Conservation (phyloP, 2,329 filamentous ascomycete genomes). For the Monilinia laxa region DNA sequence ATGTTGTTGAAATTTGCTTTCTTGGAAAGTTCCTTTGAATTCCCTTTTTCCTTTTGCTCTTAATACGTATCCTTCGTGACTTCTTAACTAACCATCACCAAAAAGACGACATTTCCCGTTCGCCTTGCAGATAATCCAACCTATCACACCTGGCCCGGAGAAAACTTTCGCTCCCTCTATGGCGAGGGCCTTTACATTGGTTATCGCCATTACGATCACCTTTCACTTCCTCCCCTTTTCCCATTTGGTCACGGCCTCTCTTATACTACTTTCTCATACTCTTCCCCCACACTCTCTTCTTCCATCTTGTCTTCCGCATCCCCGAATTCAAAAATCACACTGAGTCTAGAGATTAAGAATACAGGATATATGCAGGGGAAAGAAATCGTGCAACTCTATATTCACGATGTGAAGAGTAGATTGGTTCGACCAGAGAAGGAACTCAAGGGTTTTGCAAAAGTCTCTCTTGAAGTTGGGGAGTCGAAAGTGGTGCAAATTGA, state of each 20-base stretch:
- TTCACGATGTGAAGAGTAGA: conserved; percentile 60
- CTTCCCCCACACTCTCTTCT: conserved; percentile 52
- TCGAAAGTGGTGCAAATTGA: conserved; percentile 44
- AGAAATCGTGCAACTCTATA: conserved; percentile 68
- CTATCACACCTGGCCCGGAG: conserved; percentile 71
- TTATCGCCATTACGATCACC: conserved; percentile 69
- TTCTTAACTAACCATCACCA: conserved; percentile 22
- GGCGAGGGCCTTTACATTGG: conserved; percentile 73
- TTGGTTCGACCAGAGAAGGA: conserved; percentile 70
- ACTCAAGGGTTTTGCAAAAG: conserved; percentile 67
- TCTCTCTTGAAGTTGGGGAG: conserved; percentile 56
- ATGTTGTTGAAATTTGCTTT: conserved; percentile 20
- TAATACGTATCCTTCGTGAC: too few species aligned
- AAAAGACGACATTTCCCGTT: conserved; percentile 63
- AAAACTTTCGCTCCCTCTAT: conserved; percentile 66
- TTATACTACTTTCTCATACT: conserved; percentile 69
- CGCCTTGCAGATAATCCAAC: conserved; percentile 65
- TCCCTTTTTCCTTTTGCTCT: background rate
- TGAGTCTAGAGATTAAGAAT: conserved; percentile 57
- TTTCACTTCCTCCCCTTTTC: conserved; percentile 60
- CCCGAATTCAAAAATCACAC: conserved; percentile 33
- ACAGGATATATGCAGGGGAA: conserved; percentile 55
- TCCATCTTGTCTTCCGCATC: conserved; percentile 40
- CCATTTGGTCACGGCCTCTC: conserved; percentile 73
- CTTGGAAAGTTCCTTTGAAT: too few species aligned